A percentile compares a stretch with the other conserved stretches of the same genome.
Conservation (phyloP, 306 rosid genomes). For the Cicer chorassanicum region DNA sequence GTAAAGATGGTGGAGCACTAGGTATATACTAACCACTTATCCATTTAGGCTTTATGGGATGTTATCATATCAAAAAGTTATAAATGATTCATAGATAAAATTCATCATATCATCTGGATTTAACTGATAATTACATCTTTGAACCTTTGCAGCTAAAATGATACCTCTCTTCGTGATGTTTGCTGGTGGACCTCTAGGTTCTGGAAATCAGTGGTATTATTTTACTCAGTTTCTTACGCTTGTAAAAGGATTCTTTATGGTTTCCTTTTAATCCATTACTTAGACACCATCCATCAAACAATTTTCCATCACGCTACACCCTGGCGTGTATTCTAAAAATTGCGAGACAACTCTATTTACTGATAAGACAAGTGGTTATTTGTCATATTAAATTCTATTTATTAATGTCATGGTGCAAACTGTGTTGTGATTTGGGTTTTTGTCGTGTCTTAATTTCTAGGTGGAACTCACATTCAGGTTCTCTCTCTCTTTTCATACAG, state of each 20-base stretch:
- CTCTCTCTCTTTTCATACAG: constrained; percentile 45
- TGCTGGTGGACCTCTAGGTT: constrained; percentile 98
- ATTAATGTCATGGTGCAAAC: constrained; percentile 16
- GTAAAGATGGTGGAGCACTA: constrained; percentile 98
- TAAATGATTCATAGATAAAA: constrained; percentile 3
- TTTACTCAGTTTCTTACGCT: constrained; percentile 40
- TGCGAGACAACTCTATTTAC: constrained; percentile 14
- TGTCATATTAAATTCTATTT: constrained; percentile 2
- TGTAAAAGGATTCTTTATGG: constrained; percentile 32
- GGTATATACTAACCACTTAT: constrained; percentile 49
- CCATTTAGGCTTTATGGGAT: neutral
- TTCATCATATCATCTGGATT: constrained; percentile 24
- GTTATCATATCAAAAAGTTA: neutral
- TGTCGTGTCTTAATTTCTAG: constrained; percentile 2
- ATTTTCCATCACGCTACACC: constrained; percentile 3
- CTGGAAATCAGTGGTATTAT: constrained; percentile 94
- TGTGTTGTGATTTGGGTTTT: constrained; percentile 18
- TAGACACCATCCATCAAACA: constrained; percentile 4
- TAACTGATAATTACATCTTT: constrained; percentile 42
- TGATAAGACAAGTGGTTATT: neutral
- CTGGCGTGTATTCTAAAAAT: constrained; percentile 6
- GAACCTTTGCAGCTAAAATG: constrained; percentile 86
- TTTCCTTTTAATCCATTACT: constrained; percentile 26
- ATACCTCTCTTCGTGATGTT: constrained; percentile 88
- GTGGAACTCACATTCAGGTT: constrained; percentile 20